Evolutionary conservation across 2,329 filamentous ascomycete species (phyloP), one percentile per base, ranked within the genome.

Genomic region (Apiospora pterosperma): DNA sequence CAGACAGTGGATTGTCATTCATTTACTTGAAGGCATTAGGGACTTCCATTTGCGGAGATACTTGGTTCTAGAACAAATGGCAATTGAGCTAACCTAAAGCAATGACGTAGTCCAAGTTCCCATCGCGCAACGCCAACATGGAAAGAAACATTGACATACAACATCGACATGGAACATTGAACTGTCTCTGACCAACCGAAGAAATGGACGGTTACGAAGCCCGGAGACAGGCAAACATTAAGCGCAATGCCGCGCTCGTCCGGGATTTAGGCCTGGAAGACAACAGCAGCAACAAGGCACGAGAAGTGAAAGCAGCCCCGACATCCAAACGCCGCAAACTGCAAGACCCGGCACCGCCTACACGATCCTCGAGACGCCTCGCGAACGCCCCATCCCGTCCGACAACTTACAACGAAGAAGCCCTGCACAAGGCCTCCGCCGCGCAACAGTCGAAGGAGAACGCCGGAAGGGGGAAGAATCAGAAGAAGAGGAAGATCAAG

Each of bases 321-420:
- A 71, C 71, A 52, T 67, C 67, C 52, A 84, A 83, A 70, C 79
- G 78, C 58, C 77, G 78, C 31, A 82, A 78, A 67, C 62, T 71
- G 12, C n/a, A n/a, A n/a, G 78, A 68, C 38, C 72, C 65, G 5
- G 52, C 59, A 42, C 72, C 69, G 34, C 80, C 81, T 0, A 78
- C 80, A 2, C 75, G 83, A 42, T 72, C 76, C 5, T 85, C 84
- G 25, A 79, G 82, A 21, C 79, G 84, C 16, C 79, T 85, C 39
- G 81, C 83, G 23, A 76, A 76, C 7, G 75, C 39, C 1, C 7
- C 76, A 1, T 69, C 73, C 1, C 62, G 64, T 1, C 74, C 72
- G n/a, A 76, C 76, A 10, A 67, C 62, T 25, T 79, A 82, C 67
- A 75, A 74, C 31, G 78, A 82, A 48, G 77, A 79, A 31, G 67